Evolutionary conservation across 768 basidiomycete genomes (phyloP), one percentile per base, ranked within the genome.

Genomic region (Mycena venus): DNA sequence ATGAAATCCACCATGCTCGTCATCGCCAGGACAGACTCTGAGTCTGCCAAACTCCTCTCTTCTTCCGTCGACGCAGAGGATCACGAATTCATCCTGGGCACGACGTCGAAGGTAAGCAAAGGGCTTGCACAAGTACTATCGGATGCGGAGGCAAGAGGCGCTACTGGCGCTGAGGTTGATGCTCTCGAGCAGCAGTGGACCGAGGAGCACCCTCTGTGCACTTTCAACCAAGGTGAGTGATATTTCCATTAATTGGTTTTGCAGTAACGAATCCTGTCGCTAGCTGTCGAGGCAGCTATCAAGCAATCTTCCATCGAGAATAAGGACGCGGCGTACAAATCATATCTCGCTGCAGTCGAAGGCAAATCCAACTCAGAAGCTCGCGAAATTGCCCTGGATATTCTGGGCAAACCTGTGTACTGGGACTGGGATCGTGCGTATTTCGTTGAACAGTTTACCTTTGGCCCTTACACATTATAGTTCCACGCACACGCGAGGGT

Each of bases 21-120:
- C 75, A 96, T 99, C 73, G 96, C 96, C 14, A 92, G 97, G 61
- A 97, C 97, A 1, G 97, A 99, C 81, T 93, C 96, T 25, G 95
- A 98, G 83, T 94, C 93, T 21, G 95, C 90, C 53, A 94, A 92
- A 81, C 90, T 98, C 40, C 88, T 99, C 69, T 94, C 94, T 8
- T 94, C 94, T 27, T 96, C 92, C 61, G 88, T 98, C 34, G 97
- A 98, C 80, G 82, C 90, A 58, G 86, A 88, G 34, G 97, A 99
- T 84, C 96, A 98, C 70, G 91, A 93, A 75, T 93, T 90, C 81
- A 91, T 95, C 70, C 79, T 90, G 31, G 94, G 93, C 9, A 94
- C 92, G 3, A 90, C 87, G 5, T 84, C 83, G 3, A 83, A 81
- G 77, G 88, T 78, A 61, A 82, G 79, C 75, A 84, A 87, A 51